Base-by-base conservation (phyloP, 345 rosid genomes). In the Xanthoceras sorbifolium region DNA sequence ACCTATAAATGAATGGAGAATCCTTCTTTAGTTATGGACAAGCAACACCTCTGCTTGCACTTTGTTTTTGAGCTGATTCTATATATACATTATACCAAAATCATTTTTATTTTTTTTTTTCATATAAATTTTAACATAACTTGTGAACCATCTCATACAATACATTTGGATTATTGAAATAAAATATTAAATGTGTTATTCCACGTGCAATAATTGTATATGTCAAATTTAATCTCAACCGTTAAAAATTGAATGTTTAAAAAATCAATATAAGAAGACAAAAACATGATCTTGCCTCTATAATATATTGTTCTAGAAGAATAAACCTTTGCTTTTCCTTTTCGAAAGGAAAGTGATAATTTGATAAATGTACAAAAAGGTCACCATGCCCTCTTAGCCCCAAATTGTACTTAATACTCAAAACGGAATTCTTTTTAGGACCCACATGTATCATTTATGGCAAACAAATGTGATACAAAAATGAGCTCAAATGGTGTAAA, bases 391-490 rank as follows among this genome's bases (percentile, higher is more conserved):
- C 14, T 42, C 36, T 6, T 5, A 0, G 8, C 77, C 74, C 70
- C 44, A 34, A 9, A 1, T 1, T 11, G 48, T 74, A 74, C 25
- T 67, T 42, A 2, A 57, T 31, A 20, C 64, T 60, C 42, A 29
- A 80, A 74, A 60, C 26, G n/a, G 26, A 26, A 40, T 29, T n/a
- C 20, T 2, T n/a, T n/a, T 3, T 3, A 25, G 80, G 77, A 64
- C 68, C 80, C 84, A 62, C 71, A 22, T 73, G 75, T 77, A 29
- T 36, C 70, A 29, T 18, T 22, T 69, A 29, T 62, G 75, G 78
- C 67, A 68, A 25, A 46, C 78, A 81, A 23, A 26, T 61, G 71
- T 71, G 64, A 78, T 0, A 74, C 79, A 72, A 62, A 78, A 23
- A 32, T 34, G 64, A 36, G 44, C 77, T 66, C 46, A 23, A 44